Base-by-base conservation (phyloP, 768 basidiomycete genomes). In the Cytidiella melzeri region DNA sequence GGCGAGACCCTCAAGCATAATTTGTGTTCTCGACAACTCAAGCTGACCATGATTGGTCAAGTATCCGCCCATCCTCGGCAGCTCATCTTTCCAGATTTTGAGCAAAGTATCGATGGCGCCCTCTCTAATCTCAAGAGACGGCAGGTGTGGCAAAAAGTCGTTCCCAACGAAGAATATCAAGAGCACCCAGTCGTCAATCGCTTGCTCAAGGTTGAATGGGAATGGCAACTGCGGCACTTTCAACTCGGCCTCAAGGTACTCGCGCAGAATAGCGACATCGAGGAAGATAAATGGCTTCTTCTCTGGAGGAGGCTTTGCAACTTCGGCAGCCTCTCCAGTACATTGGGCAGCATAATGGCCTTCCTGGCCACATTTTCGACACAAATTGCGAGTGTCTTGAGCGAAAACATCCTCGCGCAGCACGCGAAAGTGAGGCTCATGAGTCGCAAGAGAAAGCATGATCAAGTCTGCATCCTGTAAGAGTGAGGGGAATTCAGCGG, bases 131-230 rank as follows among this genome's bases (percentile, higher is more conserved):
- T 99, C 96, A 76, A 99, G 81, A 51, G 88, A 92, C 21, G 96
- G 96, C 50, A 99, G 77, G 72, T 99, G 96, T 19, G 96, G 96
- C 60, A 99, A 77, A 79, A 99, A 94, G 74, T 97, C 92, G 73
- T 99, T 99, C 59, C 96, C 96, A 66, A 99, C 96, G 69, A 99
- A 97, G 83, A 99, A 99, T 59, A 98, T 98, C 62, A 99, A 81
- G 63, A 99, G 83, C 59, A 99, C 92, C 96, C 96, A 99, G 68
- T 99, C 96, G 78, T 99, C 96, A 68, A 99, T 89, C 30, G 96
- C 93, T 68, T 87, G 84, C 69, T 99, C 96, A 67, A 97, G 75
- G 61, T 88, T 82, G 78, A 95, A 97, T 26, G 85, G 82, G 71
- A 96, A 93, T 2, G 83, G 72, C 15, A 77, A 67, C 52, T 79